A percentile compares a stretch with the other conserved stretches of the same genome.
phyloP scores from a whole-genome alignment of 148 eudicot genomes.

The Cornus suecica region DNA sequence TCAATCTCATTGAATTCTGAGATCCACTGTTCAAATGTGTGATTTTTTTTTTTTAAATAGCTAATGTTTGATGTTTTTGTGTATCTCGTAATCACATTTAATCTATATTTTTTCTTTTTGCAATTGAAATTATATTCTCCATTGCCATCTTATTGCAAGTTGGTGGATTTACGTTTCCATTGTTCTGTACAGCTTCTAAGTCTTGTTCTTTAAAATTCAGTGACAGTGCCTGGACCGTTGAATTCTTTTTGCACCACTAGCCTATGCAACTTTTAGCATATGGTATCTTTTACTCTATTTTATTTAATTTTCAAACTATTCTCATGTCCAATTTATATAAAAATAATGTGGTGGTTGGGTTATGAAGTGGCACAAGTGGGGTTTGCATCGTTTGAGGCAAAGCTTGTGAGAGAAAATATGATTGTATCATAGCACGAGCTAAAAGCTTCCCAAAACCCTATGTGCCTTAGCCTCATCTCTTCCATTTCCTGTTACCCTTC shows the following conservation, averaged over 20 bases:
- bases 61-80: neutral
- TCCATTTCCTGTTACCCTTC: neutral
- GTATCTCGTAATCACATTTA: neutral
- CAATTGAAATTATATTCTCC: neutral
- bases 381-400: neutral
- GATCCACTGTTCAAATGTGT: neutral
- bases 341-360: neutral
- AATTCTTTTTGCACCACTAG: neutral
- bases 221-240: neutral
- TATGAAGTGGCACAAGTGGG: neutral
- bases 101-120: neutral
- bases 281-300: neutral
- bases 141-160: neutral
- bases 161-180: neutral
- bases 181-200: slow-evolving; percentile 3
- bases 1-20: slow-evolving; percentile 1
- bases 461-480: neutral
- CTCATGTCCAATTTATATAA: neutral
- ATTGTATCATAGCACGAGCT: neutral
- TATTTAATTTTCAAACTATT: neutral
- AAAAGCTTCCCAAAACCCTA: neutral
- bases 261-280: neutral
- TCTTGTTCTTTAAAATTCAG: neutral
- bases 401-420: neutral
- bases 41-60: too few relatives aligned